A percentile compares a stretch with the other conserved stretches of the same genome.
Evolutionary conservation across 192 early-diverging fungal species (phyloP).

Genomic region (Coemansia sp.): DNA sequence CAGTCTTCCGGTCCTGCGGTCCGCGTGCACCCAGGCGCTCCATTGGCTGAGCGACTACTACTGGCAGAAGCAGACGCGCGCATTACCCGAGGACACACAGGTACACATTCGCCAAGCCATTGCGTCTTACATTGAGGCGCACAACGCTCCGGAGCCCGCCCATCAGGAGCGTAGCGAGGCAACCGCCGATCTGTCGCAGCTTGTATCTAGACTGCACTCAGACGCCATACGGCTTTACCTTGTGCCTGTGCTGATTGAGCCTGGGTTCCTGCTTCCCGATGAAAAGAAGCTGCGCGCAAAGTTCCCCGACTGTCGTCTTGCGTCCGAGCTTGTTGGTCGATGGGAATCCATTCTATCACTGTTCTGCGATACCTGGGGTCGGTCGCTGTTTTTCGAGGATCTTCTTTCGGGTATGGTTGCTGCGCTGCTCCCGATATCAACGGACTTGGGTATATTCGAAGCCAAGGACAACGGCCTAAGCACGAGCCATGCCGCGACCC

Average conservation of each 20-base stretch:
- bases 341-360: conserved; percentile 49
- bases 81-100: conserved; percentile 36
- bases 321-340: conserved; percentile 32
- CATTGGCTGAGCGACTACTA: conserved; percentile 59
- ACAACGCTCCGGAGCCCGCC: conserved; percentile 2
- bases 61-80: conserved; percentile 52
- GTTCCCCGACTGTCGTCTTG: conserved; percentile 44
- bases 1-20: conserved; percentile 56
- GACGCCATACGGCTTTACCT: conserved; percentile 54
- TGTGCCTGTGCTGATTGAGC: conserved; percentile 56
- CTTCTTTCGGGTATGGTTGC: conserved; percentile 28
- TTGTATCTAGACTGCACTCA: conserved; percentile 38
- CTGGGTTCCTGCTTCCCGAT: conserved; percentile 59
- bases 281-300: conserved; percentile 55
- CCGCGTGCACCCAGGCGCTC: conserved; percentile 57
- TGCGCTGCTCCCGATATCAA: conserved; percentile 22
- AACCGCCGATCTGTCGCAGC: conserved; percentile 29
- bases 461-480: conserved; percentile 18
- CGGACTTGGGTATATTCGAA: conserved; percentile 34
- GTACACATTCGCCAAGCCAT: conserved; percentile 23
- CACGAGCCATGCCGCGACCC: conserved; percentile 56
- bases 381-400: conserved; percentile 38
- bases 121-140: conserved; percentile 20
- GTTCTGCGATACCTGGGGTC: conserved; percentile 50
- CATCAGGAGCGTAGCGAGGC: conserved; percentile 12